These are phyloP conservation scores for Lagenaria siceraria DNA, from an alignment of 306 rosid species.

Conservation along the genomic window DNA sequence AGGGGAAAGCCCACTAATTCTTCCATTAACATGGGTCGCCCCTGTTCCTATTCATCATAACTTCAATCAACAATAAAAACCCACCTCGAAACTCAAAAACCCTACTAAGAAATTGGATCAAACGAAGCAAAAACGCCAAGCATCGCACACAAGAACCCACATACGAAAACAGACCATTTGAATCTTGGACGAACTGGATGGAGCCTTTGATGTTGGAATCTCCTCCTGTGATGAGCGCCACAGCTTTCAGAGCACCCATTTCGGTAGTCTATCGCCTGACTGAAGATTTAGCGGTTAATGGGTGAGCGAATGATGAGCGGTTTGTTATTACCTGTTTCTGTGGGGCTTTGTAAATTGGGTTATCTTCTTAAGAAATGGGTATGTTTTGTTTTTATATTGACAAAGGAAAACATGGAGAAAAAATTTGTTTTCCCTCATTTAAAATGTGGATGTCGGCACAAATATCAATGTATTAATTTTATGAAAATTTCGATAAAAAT, in stretches of 20 bases:
- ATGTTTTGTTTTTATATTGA: not conserved
- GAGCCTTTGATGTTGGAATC: conserved; percentile 6
- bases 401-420: too few species aligned
- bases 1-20: conserved; percentile 6
- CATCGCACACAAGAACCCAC: not conserved
- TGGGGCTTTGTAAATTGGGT: not conserved
- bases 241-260: conserved; percentile 8
- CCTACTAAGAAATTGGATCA: not conserved
- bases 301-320: not conserved
- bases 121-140: not conserved
- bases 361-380: not conserved
- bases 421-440: too few species aligned
- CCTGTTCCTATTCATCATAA: conserved; percentile 3
- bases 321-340: not conserved
- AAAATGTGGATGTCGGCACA: too few species aligned
- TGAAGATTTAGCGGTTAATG: not conserved
- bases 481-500: too few species aligned
- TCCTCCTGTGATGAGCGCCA: conserved; percentile 7
- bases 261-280: not conserved
- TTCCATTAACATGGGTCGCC: conserved; percentile 6
- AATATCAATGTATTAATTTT: too few species aligned
- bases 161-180: conserved; percentile 2
- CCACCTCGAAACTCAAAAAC: not conserved
- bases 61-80: not conserved
- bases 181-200: conserved; percentile 10